These are phyloP conservation scores for Piper betle DNA, from an alignment of 164 flowering plant species.

Conservation along the genomic window DNA sequence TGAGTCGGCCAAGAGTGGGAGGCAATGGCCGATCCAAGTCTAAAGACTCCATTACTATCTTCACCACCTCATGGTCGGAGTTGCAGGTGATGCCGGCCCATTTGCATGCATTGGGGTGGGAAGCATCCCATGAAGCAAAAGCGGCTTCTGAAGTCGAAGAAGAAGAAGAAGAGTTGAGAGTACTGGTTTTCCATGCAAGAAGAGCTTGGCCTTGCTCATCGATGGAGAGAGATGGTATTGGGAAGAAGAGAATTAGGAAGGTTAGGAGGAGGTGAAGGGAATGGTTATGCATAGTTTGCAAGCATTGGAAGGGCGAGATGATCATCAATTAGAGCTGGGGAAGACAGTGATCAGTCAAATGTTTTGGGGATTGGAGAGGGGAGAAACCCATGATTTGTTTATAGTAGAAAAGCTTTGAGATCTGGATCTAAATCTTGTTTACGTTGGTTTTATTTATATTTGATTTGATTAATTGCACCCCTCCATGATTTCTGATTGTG, in stretches of 20 bases:
- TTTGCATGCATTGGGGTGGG: constrained; percentile 47
- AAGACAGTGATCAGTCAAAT: too few species aligned
- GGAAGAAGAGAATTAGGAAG: constrained; percentile 22
- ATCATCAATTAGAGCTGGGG: constrained; percentile 38
- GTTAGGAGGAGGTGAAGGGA: constrained; percentile 15
- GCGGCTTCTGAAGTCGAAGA: too few species aligned
- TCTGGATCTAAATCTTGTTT: constrained; percentile 50
- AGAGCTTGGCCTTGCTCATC: constrained; percentile 76
- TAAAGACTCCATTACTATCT: constrained; percentile 39
- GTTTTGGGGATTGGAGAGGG: constrained; percentile 81
- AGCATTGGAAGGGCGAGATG: constrained; percentile 49
- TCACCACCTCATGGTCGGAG: constrained; percentile 27
- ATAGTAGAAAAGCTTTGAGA: constrained; percentile 63
- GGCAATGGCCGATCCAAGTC: constrained; percentile 71
- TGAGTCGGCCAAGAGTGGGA: constrained; percentile 37
- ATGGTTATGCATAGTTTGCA: constrained; percentile 40
- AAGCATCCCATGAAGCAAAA: constrained; percentile 50
- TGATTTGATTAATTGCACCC: background rate
- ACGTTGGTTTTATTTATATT: background rate
- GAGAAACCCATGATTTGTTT: constrained; percentile 93
- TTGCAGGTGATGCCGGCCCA: constrained; percentile 81
- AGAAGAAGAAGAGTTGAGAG: constrained; percentile 43
- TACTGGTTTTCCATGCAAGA: constrained; percentile 55
- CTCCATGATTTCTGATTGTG: background rate
- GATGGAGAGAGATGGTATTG: constrained; percentile 31